Evolutionary conservation across 2,329 filamentous ascomycete genomes (phyloP).

Genomic region (Apiospora koreana): DNA sequence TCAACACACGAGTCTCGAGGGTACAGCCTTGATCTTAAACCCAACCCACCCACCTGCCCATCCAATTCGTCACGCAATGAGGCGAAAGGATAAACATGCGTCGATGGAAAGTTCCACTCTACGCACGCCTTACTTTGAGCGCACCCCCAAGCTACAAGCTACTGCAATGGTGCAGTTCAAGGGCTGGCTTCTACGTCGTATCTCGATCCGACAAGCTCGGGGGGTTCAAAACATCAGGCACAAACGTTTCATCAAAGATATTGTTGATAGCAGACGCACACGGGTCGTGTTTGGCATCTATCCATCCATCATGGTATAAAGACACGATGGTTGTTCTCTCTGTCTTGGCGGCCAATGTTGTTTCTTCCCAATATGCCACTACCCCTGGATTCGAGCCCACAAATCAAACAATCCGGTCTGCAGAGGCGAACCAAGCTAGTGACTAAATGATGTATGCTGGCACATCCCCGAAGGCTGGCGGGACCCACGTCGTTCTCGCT

Average conservation of each 20-base stretch:
- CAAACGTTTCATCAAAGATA: neutral
- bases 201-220: neutral
- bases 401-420: neutral
- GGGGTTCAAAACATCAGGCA: slow-evolving; percentile 2
- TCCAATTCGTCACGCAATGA: neutral
- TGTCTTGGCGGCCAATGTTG: slow-evolving; percentile 2
- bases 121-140: neutral
- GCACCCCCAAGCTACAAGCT: neutral
- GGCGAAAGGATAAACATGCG: neutral
- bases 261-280: neutral
- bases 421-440: slow-evolving; percentile 4
- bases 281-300: neutral
- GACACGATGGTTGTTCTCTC: neutral
- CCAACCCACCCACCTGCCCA: neutral
- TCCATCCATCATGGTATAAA: neutral
- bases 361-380: neutral
- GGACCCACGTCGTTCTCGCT: neutral
- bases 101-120: neutral
- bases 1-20: neutral
- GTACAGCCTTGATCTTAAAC: neutral
- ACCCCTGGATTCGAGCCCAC: slow-evolving; percentile 1
- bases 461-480: neutral
- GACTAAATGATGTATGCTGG: slow-evolving; percentile 4
- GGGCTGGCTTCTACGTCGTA: neutral
- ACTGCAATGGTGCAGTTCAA: neutral